Percentiles rank a stretch among this genome's conserved stretches.
Conservation (phyloP, 1,139 yeast genomes). For the Arxiozyma slooffiae region DNA sequence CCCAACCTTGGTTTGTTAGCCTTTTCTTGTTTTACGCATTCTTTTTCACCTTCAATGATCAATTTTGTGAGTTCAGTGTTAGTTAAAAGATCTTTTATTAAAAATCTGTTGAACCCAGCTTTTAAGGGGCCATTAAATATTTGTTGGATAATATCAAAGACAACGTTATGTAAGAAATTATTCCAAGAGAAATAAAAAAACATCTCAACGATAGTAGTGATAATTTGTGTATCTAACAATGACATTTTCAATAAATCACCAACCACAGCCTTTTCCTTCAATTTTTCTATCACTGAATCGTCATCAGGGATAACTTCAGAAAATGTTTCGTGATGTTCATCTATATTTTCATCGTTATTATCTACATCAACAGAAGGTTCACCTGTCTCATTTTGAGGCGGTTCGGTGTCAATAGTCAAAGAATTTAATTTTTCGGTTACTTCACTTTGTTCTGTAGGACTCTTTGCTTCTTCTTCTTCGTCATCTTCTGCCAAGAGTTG, state of each 20-base stretch:
- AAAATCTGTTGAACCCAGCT: constrained; percentile 71
- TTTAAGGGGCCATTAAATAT: constrained; percentile 90
- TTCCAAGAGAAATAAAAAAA: constrained; percentile 96
- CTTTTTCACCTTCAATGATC: constrained; percentile 73
- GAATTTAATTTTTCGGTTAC: constrained; percentile 13
- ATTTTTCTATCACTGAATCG: constrained; percentile 19
- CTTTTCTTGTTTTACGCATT: constrained; percentile 60
- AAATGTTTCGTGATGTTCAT: constrained; percentile 9
- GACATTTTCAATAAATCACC: constrained; percentile 87
- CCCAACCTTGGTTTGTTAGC: constrained; percentile 62
- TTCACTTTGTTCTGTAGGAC: background rate
- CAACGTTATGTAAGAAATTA: constrained; percentile 92
- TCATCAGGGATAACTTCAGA: constrained; percentile 22
- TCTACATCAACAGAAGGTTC: constrained; percentile 5
- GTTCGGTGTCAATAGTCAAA: constrained; percentile 11
- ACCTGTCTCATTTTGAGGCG: constrained; percentile 7
- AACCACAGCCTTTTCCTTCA: constrained; percentile 59
- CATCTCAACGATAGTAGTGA: constrained; percentile 71
- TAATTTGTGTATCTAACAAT: constrained; percentile 69
- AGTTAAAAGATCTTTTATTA: constrained; percentile 77
- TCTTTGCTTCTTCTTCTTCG: background rate
- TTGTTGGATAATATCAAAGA: constrained; percentile 94
- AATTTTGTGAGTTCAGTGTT: constrained; percentile 72
- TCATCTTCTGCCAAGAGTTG: constrained; percentile 9
- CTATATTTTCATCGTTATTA: constrained; percentile 8